These are phyloP conservation scores for Sindora glabra DNA, from an alignment of 306 rosid species.

Conservation along the genomic window DNA sequence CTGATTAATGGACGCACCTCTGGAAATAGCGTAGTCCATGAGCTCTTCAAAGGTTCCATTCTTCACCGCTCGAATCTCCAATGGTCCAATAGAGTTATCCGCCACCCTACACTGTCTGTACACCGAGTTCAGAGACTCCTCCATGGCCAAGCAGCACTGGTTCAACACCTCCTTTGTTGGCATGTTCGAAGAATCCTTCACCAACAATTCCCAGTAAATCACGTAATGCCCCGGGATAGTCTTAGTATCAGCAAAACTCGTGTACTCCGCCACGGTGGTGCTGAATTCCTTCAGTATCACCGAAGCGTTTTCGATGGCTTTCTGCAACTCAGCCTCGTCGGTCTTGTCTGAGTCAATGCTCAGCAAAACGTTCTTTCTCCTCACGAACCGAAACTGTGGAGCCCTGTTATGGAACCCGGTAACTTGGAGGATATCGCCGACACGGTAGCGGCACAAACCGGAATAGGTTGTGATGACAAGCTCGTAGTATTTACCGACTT, in stretches of 20 bases:
- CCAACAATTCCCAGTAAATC: conserved; percentile 75
- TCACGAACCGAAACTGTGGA: conserved; percentile 65
- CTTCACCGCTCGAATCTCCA: conserved; percentile 80
- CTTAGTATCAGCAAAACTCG: conserved; percentile 59
- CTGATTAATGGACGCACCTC: conserved; percentile 91
- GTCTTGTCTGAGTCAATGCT: conserved; percentile 86
- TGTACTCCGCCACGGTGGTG: conserved; percentile 71
- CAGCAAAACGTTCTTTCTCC: conserved; percentile 73
- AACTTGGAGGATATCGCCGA: conserved; percentile 78
- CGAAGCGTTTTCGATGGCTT: conserved; percentile 52
- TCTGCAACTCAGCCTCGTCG: conserved; percentile 78
- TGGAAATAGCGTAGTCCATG: conserved; percentile 88
- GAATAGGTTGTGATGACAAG: conserved; percentile 71
- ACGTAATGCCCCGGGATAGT: conserved; percentile 92
- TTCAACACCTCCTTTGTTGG: conserved; percentile 40
- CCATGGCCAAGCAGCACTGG: conserved; percentile 69
- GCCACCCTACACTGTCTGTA: conserved; percentile 82
- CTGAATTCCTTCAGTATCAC: conserved; percentile 36
- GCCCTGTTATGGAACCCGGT: conserved; percentile 62
- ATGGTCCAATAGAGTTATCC: conserved; percentile 78
- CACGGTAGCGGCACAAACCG: conserved; percentile 77
- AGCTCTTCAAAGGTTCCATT: conserved; percentile 88
- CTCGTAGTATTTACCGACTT: conserved; percentile 69
- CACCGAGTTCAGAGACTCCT: conserved; percentile 73
- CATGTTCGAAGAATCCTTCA: conserved; percentile 38